Evolutionary conservation across 805 yeast genomes (phyloP).

Genomic region (Schizosaccharomyces osmophilus): DNA sequence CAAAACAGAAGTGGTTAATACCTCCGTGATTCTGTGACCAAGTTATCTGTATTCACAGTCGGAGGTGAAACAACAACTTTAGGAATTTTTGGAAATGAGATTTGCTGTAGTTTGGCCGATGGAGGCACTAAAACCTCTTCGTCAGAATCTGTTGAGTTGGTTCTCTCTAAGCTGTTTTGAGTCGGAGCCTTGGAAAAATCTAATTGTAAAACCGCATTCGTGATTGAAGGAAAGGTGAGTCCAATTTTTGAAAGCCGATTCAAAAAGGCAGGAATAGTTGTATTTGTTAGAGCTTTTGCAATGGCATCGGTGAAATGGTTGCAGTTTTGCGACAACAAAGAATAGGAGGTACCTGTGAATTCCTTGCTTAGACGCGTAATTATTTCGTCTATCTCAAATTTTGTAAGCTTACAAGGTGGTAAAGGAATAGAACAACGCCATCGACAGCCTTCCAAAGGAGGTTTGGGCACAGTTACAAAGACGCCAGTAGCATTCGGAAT

Average conservation of each 20-base stretch:
- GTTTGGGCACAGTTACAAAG: neutral
- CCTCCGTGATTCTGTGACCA: too few relatives aligned
- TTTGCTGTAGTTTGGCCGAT: too few relatives aligned
- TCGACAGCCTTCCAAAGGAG: neutral
- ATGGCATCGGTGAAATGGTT: neutral
- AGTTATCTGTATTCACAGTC: too few relatives aligned
- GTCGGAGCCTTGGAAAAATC: neutral
- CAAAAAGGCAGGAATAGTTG: neutral
- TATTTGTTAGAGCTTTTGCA: neutral
- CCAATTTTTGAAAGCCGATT: neutral
- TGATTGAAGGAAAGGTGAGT: neutral
- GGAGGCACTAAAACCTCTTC: neutral
- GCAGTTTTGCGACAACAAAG: neutral
- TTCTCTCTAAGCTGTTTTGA: neutral
- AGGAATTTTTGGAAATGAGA: too few relatives aligned
- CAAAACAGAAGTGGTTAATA: too few relatives aligned
- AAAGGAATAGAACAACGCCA: neutral
- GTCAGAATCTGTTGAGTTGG: neutral
- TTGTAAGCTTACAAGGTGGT: neutral
- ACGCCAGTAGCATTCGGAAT: neutral
- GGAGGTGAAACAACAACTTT: too few relatives aligned
- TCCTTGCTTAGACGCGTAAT: neutral
- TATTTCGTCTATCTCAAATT: neutral
- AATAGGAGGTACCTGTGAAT: neutral
- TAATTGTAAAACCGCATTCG: neutral